Evolutionary conservation across 306 rosid genomes (phyloP).

Genomic region (Dryas octopetala): DNA sequence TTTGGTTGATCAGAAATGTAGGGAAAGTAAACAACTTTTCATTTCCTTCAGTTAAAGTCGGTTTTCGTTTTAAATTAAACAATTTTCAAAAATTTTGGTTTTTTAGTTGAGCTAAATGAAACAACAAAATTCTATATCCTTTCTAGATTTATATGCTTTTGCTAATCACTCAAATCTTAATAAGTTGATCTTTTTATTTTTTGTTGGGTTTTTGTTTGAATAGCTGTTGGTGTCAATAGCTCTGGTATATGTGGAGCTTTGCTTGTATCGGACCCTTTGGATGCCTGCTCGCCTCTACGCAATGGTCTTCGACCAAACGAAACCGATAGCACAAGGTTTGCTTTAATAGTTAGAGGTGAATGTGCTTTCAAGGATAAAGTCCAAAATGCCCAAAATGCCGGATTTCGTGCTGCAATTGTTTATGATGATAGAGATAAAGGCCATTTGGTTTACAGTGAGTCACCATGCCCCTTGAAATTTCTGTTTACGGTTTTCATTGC

Average conservation of each 20-base stretch:
- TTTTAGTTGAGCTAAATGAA: neutral
- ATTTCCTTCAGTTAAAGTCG: neutral
- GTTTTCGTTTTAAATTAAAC: neutral
- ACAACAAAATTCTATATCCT: neutral
- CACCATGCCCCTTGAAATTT: constrained; percentile 1
- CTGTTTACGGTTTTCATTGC: neutral
- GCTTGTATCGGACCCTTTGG: constrained; percentile 24
- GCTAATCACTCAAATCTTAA: neutral
- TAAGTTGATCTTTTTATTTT: neutral
- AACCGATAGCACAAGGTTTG: constrained; percentile 19
- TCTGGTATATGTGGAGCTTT: constrained; percentile 38
- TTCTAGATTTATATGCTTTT: neutral
- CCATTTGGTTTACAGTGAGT: constrained; percentile 40
- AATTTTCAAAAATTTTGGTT: neutral
- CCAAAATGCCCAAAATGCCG: constrained; percentile 31
- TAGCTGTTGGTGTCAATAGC: constrained; percentile 22
- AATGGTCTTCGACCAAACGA: constrained; percentile 2
- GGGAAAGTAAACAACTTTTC: neutral
- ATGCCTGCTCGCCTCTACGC: constrained; percentile 33
- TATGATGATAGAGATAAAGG: constrained; percentile 26
- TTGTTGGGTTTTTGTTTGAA: neutral
- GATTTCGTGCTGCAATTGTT: constrained; percentile 37
- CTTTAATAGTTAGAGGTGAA: constrained; percentile 33
- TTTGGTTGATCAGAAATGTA: constrained; percentile 25
- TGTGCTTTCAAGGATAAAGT: constrained; percentile 36